Base-by-base conservation (phyloP, 176 grass and related monocot species). In the Rhynchospora breviuscula region DNA sequence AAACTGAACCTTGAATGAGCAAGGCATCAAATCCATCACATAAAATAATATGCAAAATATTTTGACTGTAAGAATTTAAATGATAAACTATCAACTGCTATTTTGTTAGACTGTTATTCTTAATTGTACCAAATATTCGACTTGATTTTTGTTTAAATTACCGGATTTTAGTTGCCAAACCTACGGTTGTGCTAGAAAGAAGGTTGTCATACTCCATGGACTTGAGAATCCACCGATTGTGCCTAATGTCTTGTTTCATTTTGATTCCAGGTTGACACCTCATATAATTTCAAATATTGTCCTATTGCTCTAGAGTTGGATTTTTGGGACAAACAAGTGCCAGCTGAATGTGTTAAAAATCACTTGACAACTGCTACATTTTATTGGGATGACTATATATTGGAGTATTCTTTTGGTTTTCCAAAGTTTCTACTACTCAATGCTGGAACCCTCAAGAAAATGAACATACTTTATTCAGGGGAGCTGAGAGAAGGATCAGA, bases 321-420 rank as follows among this genome's bases (percentile, higher is more conserved):
- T 18, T 68, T 68, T 68, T 68, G 65, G 65, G 12, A 68, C 13
- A 68, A 68, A 35, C 68, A 48, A 48, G 3, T n/a, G 43, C 68
- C 68, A 72, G 68, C 43, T 5, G 44, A 72, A 47, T 72, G 68
- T 72, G 68, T 72, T 72, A 72, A 72, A 72, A 40, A 72, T 72
- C 68, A 72, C 15, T n/a, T 46, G 68, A 72, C 40, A 72, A 48
- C 17, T 72, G 68, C 44, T 44, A 47, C 68, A 72, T 72, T 72
- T 47, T 47, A 72, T 72, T 43, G 15, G 65, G 64, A 35, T 14
- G 64, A 40, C 12, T 67, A 67, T 8, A 21, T 47, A 10, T 48
- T 4, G 6, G 68, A 48, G 17, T 43, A 48, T 72, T 72, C 43
- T 72, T 73, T 22, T 2, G 10, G 2, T 9, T 73, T 73, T 19